Conservation (phyloP, 2,329 filamentous ascomycete species). For the Phaeoacremonium minimum region DNA sequence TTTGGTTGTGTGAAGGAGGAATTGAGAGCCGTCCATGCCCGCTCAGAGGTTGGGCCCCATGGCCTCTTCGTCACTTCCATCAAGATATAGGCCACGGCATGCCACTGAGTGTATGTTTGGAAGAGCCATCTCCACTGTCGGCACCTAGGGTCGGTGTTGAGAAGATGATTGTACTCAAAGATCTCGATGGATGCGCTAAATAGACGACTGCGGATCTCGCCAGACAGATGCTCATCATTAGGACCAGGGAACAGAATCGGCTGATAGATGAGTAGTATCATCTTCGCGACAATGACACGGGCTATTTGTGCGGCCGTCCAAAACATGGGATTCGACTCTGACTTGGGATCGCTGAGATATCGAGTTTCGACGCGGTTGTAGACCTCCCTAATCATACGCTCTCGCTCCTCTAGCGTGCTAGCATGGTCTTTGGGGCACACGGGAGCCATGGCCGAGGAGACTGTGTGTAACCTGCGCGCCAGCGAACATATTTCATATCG, state of each 20-base stretch:
- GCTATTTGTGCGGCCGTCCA: conserved; percentile 45
- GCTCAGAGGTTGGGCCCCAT: conserved; percentile 27
- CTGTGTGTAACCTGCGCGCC: conserved; percentile 31
- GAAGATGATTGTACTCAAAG: conserved; percentile 49
- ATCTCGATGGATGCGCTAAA: conserved; percentile 49
- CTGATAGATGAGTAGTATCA: conserved; percentile 50
- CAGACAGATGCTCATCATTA: conserved; percentile 23
- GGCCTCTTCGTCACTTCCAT: conserved; percentile 42
- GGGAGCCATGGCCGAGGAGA: conserved; percentile 24
- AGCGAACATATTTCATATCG: conserved; percentile 37
- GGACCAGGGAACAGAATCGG: conserved; percentile 39
- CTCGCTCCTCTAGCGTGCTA: conserved; percentile 36
- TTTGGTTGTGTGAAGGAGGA: conserved; percentile 22
- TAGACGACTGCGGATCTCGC: conserved; percentile 26
- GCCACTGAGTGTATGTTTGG: conserved; percentile 56
- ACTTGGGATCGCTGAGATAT: conserved; percentile 47
- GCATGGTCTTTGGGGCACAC: conserved; percentile 21
- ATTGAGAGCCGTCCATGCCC: conserved; percentile 21
- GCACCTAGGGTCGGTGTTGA: conserved; percentile 44
- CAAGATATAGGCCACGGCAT: conserved; percentile 52
- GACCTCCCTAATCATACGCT: conserved; percentile 22
- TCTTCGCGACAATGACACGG: conserved; percentile 48
- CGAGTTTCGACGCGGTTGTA: conserved; percentile 42
- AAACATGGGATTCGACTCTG: conserved; percentile 37
- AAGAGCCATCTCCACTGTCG: conserved; percentile 55